phyloP scores from a whole-genome alignment of 306 rosid genomes.

The Vicia faba region DNA sequence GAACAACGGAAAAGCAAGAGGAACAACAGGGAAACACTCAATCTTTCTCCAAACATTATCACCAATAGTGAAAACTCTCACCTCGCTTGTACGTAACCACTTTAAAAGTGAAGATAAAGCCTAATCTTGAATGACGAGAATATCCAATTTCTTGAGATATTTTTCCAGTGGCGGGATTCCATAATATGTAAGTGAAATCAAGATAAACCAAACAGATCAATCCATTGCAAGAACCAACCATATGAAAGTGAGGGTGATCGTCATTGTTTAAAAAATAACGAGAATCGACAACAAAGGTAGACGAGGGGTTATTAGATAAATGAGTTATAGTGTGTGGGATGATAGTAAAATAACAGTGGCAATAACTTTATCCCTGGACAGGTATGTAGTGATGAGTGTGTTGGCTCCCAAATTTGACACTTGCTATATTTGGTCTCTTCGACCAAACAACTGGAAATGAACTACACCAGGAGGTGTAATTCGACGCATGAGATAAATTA shows the following conservation, averaged over 20 bases:
- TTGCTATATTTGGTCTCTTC: too few species aligned
- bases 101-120: neutral
- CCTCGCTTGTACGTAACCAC: neutral
- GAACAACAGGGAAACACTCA: neutral
- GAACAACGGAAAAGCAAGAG: too few species aligned
- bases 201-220: neutral
- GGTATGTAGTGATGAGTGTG: too few species aligned
- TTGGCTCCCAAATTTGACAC: too few species aligned
- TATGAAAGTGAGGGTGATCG: neutral
- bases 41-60: conserved; percentile 1
- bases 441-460: too few species aligned
- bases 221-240: neutral
- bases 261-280: neutral
- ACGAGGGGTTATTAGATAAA: neutral
- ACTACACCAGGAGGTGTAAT: too few species aligned
- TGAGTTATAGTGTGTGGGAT: neutral
- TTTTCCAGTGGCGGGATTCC: neutral
- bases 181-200: neutral
- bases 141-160: neutral
- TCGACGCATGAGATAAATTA: too few species aligned
- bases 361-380: too few species aligned
- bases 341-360: neutral
- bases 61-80: neutral
- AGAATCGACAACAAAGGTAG: neutral
- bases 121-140: neutral